These are phyloP conservation scores for Pythium plurisporium DNA, from an alignment of 352 stramenopile species.

Conservation along the genomic window DNA sequence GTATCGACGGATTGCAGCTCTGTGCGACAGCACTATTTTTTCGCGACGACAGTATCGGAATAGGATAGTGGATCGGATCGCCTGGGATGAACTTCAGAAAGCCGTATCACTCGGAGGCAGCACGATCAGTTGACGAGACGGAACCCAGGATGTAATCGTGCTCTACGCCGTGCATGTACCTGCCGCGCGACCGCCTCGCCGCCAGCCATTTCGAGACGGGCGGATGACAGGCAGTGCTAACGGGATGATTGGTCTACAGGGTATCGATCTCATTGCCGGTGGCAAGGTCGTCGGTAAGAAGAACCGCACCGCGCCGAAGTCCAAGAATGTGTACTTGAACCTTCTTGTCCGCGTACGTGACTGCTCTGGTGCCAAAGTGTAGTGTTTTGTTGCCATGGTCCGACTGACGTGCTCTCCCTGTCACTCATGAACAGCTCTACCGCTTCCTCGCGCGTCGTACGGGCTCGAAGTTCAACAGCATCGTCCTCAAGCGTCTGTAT, in stretches of 20 bases:
- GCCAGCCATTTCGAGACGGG: not conserved
- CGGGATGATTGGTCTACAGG: conserved; percentile 41
- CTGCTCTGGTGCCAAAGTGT: no score
- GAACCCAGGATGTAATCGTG: no score
- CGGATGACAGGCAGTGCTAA: not conserved
- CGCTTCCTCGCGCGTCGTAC: conserved; percentile 98
- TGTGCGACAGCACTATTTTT: no score
- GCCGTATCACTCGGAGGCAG: no score
- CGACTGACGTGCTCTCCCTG: not conserved
- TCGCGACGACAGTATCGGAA: no score
- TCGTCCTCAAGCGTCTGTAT: conserved; percentile 98
- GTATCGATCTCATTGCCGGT: conserved; percentile 99
- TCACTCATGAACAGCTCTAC: conserved; percentile 59
- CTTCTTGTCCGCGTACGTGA: conserved; percentile 91
- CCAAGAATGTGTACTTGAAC: conserved; percentile 99
- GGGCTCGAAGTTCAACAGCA: conserved; percentile 98
- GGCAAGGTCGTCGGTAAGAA: conserved; percentile 98
- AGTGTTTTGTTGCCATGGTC: no score
- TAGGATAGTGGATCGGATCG: no score
- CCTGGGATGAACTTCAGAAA: no score
- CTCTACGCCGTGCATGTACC: no score
- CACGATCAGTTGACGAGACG: no score
- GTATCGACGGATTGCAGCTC: no score
- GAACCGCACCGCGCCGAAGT: conserved; percentile 97
- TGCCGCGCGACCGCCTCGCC: no score